Conservation (phyloP, 257 asterid genomes). For the Orobanche coerulescens region DNA sequence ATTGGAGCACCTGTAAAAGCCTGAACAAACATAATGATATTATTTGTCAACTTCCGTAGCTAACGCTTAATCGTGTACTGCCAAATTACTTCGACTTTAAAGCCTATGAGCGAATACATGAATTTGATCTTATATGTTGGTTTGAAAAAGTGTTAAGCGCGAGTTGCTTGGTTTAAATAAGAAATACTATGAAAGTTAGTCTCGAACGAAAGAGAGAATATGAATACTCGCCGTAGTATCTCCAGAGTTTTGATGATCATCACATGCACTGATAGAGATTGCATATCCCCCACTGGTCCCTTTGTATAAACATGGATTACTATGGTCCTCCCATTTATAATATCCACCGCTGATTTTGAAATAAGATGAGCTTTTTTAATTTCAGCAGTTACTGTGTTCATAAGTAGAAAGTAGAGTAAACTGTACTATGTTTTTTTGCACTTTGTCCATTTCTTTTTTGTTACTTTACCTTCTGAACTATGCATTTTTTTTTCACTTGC, state of each 20-base stretch:
- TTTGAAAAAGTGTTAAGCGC: no score
- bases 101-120: neutral
- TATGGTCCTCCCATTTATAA: conserved; percentile 67
- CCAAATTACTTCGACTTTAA: neutral
- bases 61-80: neutral
- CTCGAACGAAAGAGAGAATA: neutral
- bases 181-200: neutral
- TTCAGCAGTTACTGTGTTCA: neutral
- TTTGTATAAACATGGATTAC: conserved; percentile 27
- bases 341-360: conserved; percentile 51
- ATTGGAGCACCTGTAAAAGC: conserved; percentile 52
- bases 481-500: no score
- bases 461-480: no score
- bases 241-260: conserved; percentile 73
- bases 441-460: no score
- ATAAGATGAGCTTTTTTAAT: conserved; percentile 11
- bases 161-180: neutral
- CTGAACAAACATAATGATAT: conserved; percentile 30
- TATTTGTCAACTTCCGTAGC: neutral
- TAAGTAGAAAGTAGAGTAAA: neutral
- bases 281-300: conserved; percentile 79
- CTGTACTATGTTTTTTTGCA: no score
- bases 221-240: conserved; percentile 54
- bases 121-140: neutral
- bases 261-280: conserved; percentile 74